Percentiles rank a stretch among this genome's conserved stretches.
phyloP scores from a whole-genome alignment of 305 asterid genomes.

The Withania somnifera region DNA sequence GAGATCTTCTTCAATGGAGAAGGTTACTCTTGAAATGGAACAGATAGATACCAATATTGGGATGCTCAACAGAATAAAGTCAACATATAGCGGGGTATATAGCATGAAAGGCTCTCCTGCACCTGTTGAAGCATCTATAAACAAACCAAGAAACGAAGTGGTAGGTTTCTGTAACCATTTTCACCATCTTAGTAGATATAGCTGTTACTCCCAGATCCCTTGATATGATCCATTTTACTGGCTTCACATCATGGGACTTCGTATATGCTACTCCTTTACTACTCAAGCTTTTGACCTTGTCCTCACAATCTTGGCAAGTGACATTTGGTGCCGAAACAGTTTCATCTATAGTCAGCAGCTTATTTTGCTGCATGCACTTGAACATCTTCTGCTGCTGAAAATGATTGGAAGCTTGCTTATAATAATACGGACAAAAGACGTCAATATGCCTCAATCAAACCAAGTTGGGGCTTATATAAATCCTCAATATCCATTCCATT shows the following conservation, averaged over 20 bases:
- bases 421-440: not conserved
- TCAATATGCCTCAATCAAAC: not conserved
- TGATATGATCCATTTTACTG: not conserved
- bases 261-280: not conserved
- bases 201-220: not conserved
- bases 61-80: constrained; percentile 54
- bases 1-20: constrained; percentile 30
- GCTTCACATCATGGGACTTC: not conserved
- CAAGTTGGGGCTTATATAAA: not conserved
- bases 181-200: not conserved
- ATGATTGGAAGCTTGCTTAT: not conserved
- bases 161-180: constrained; percentile 22
- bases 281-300: not conserved
- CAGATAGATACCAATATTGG: constrained; percentile 41
- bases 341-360: not conserved
- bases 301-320: not conserved
- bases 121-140: constrained; percentile 25
- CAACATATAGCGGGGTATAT: constrained; percentile 71
- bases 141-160: constrained; percentile 34
- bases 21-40: constrained; percentile 22
- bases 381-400: not conserved
- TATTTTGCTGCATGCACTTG: not conserved
- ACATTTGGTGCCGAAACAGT: not conserved
- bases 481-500: no score
- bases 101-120: constrained; percentile 48